phyloP scores from a whole-genome alignment of 2,329 filamentous ascomycete genomes.

The Fusarium camptoceras region DNA sequence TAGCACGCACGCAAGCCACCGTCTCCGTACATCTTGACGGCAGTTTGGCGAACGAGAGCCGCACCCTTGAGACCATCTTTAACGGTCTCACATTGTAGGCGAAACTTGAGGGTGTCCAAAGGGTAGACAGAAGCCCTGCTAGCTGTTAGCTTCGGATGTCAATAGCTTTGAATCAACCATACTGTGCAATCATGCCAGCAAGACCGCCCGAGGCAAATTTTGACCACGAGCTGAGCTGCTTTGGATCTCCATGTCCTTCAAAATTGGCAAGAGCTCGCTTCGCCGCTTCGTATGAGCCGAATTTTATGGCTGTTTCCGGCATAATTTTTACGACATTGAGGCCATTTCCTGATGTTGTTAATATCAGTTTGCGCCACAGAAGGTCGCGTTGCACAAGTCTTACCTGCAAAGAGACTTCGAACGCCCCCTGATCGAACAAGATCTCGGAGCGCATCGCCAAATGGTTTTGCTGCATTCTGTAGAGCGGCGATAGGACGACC shows the following conservation, averaged over 20 bases:
- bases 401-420: constrained; percentile 92
- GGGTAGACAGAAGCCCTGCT: constrained; percentile 90
- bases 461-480: constrained; percentile 74
- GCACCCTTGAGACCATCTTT: constrained; percentile 86
- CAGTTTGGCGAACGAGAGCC: constrained; percentile 83
- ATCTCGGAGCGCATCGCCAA: constrained; percentile 78
- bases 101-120: constrained; percentile 83
- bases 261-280: constrained; percentile 87
- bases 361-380: neutral
- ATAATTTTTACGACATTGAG: constrained; percentile 98
- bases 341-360: constrained; percentile 79
- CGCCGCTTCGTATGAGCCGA: constrained; percentile 95
- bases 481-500: constrained; percentile 74
- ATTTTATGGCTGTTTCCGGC: constrained; percentile 98
- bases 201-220: constrained; percentile 92
- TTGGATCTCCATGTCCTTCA: constrained; percentile 88
- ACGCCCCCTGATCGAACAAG: constrained; percentile 89
- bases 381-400: constrained; percentile 46
- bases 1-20: constrained; percentile 84
- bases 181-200: constrained; percentile 95
- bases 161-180: constrained; percentile 49
- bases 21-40: constrained; percentile 84
- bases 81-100: constrained; percentile 94
- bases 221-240: constrained; percentile 81
- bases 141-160: constrained; percentile 18